Base-by-base conservation (phyloP, 805 yeast species). In the Kregervanrija fluxuum region DNA sequence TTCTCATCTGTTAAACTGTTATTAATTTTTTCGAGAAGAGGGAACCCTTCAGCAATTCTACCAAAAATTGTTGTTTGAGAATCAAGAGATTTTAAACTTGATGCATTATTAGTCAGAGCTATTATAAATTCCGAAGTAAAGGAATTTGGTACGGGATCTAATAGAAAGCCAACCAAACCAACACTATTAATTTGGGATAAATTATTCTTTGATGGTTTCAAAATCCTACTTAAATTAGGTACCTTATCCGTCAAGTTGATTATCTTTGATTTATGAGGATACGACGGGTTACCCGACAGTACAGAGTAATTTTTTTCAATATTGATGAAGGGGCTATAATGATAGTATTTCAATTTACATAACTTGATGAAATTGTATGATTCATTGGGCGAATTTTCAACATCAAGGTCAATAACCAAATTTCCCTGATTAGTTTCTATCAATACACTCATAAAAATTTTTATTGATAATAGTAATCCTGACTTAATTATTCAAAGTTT, bases 341-440 rank as follows among this genome's bases (percentile, higher is more conserved):
- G 70, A 61, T 67, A 80, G 59, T 72, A 74, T 45, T 74, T 70
- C 34, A 66, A 51, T 53, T 73, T 67, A 62, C 85, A 78, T 11
- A 79, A 65, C 50, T 77, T 74, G 35, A 80, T 46, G 54, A 80
- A 80, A 53, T 75, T 75, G 43, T 54, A 57, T 31, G 72, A 60
- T 35, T 70, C 70, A 14, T 48, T 50, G 1, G 73, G 73, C 4
- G 69, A 64, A 6, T 56, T 52, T 8, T 66, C 55, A 5, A 52
- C 45, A 40, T 55, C 51, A 13, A 79, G 52, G 49, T 80, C 85
- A 9, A 79, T 57, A 9, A 77, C 80, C 8, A 80, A 37, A 46
- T 71, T 71, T 5, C 81, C 83, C 45, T 45, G 43, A 5, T 63
- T 64, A 2, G 69, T 67, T 48, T 67, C 72, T 11, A 67, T 30